Evolutionary conservation across 768 basidiomycete genomes (phyloP).

Genomic region (Suillus placidus): DNA sequence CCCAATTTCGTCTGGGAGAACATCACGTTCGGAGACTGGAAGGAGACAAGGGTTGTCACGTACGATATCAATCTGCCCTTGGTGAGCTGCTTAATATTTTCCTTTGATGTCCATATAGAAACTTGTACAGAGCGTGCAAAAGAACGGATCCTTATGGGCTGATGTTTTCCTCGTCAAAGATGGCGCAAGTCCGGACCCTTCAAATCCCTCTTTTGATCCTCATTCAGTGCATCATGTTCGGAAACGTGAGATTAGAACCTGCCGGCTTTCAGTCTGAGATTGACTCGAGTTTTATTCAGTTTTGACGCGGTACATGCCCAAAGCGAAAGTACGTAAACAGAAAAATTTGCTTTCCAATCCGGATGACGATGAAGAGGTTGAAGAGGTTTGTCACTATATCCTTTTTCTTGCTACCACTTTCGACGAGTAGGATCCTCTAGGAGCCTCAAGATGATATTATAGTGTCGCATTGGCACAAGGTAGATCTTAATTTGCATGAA

Average conservation of each 20-base stretch:
- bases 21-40: constrained; percentile 78
- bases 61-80: constrained; percentile 67
- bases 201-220: constrained; percentile 52
- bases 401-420: constrained; percentile 15
- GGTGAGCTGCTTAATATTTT: constrained; percentile 42
- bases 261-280: constrained; percentile 8
- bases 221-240: constrained; percentile 68
- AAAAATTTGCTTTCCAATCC: constrained; percentile 71
- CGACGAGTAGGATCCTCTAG: constrained; percentile 16
- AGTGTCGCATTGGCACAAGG: constrained; percentile 83
- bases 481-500: constrained; percentile 33
- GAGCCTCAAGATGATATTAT: constrained; percentile 56
- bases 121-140: constrained; percentile 62
- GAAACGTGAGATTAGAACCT: constrained; percentile 57
- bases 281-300: constrained; percentile 51
- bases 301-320: constrained; percentile 82
- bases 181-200: constrained; percentile 66
- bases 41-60: constrained; percentile 56
- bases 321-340: constrained; percentile 72
- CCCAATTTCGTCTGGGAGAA: constrained; percentile 79
- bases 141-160: constrained; percentile 82
- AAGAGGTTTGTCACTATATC: constrained; percentile 47
- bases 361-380: constrained; percentile 44
- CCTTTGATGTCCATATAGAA: constrained; percentile 5
- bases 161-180: constrained; percentile 77